phyloP scores from a whole-genome alignment of 106 monocot species.

The Chionographis japonica region DNA sequence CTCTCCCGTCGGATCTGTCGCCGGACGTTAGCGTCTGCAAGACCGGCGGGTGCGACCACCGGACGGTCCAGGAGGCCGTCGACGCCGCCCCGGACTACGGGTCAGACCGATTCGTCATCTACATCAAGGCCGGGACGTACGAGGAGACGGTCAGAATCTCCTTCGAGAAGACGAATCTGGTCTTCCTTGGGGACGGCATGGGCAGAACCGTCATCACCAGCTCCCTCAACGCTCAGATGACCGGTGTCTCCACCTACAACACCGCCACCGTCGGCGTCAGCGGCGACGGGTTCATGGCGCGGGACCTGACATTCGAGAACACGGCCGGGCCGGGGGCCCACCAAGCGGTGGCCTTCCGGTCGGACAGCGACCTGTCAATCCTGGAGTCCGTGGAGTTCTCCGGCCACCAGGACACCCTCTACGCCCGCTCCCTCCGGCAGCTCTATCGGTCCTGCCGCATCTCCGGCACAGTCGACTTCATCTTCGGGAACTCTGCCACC shows the following conservation, averaged over 20 bases:
- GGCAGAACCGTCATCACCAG: slow-evolving; percentile 83
- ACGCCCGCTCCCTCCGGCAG: slow-evolving; percentile 80
- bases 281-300: slow-evolving; percentile 83
- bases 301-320: slow-evolving; percentile 69
- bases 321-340: slow-evolving; percentile 66
- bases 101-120: slow-evolving; percentile 39
- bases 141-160: slow-evolving; percentile 67
- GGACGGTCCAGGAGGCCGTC: slow-evolving; percentile 67
- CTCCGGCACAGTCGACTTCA: slow-evolving; percentile 76
- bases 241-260: slow-evolving; percentile 74
- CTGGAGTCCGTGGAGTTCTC: slow-evolving; percentile 67
- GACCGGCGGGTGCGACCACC: slow-evolving; percentile 27
- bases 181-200: slow-evolving; percentile 68
- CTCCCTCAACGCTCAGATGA: slow-evolving; percentile 51
- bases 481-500: slow-evolving; percentile 80
- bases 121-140: slow-evolving; percentile 64
- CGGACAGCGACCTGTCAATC: slow-evolving; percentile 72
- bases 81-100: slow-evolving; percentile 53
- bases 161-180: slow-evolving; percentile 79
- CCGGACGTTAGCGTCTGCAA: slow-evolving; percentile 59
- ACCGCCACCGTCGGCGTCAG: slow-evolving; percentile 69
- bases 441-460: slow-evolving; percentile 62
- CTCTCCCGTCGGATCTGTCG: slow-evolving; percentile 8
- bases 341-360: slow-evolving; percentile 89
- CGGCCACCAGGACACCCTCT: slow-evolving; percentile 93